These are phyloP conservation scores for Fusarium subglutinans DNA, from an alignment of 2,329 filamentous ascomycete species.

Conservation along the genomic window DNA sequence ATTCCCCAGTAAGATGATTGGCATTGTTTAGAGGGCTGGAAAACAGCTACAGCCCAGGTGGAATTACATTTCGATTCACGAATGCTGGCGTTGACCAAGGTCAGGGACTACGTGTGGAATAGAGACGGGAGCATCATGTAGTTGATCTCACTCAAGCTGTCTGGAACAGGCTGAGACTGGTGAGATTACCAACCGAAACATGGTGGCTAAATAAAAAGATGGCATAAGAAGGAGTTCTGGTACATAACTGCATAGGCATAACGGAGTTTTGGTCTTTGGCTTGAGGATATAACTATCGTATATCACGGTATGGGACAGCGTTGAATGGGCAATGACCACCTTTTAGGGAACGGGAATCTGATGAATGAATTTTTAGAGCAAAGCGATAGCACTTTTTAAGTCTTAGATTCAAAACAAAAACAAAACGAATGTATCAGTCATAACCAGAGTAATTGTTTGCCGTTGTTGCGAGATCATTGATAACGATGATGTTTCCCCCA, in stretches of 20 bases:
- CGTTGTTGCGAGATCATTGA: neutral
- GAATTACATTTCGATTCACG: neutral
- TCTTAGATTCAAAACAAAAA: neutral
- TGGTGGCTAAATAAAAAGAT: neutral
- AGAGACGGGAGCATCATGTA: neutral
- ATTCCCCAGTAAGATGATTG: constrained; percentile 41
- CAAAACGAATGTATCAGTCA: neutral
- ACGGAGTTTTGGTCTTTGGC: constrained; percentile 3
- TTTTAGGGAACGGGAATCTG: neutral
- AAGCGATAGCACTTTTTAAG: neutral
- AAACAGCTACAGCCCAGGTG: constrained; percentile 27
- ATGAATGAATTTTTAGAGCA: neutral
- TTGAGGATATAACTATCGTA: neutral
- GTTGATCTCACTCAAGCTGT: neutral
- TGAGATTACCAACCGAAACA: neutral
- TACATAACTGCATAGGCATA: constrained; percentile 1
- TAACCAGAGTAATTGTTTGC: neutral
- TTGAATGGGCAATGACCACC: neutral
- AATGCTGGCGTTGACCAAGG: neutral
- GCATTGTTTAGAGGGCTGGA: constrained; percentile 11
- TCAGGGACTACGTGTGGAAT: neutral
- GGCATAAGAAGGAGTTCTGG: constrained; percentile 32
- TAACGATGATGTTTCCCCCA: neutral
- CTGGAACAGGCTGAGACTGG: neutral
- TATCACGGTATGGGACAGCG: constrained; percentile 9